Percentiles rank a stretch among this genome's conserved stretches.
Conservation (phyloP, 306 rosid genomes). For the Castanospermum australe region DNA sequence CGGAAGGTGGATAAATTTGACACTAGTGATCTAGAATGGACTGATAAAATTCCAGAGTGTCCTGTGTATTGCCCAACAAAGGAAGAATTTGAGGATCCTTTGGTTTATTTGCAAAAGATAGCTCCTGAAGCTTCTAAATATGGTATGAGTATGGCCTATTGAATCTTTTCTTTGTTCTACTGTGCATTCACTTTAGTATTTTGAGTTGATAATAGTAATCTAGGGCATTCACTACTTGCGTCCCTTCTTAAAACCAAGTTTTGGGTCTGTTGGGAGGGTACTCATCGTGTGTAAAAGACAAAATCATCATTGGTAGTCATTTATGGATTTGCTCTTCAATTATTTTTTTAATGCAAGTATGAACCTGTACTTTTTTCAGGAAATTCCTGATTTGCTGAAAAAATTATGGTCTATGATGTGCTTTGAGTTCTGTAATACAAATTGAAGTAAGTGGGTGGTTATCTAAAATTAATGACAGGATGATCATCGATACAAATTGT, state of each 20-base stretch:
- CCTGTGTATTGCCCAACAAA: slow-evolving; percentile 88
- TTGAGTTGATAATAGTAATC: neutral
- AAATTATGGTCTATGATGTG: slow-evolving; percentile 19
- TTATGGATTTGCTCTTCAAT: neutral
- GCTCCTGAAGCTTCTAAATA: slow-evolving; percentile 94
- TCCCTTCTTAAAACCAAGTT: neutral
- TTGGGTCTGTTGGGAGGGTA: neutral
- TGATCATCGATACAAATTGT: neutral
- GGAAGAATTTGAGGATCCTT: slow-evolving; percentile 94
- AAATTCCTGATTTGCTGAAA: slow-evolving; percentile 12
- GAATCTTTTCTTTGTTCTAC: neutral
- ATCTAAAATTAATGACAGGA: neutral
- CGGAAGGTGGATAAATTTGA: slow-evolving; percentile 85
- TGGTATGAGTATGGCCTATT: slow-evolving; percentile 61
- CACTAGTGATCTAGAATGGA: slow-evolving; percentile 86
- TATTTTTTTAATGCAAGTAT: neutral
- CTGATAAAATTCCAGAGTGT: slow-evolving; percentile 75
- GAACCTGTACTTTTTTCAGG: neutral
- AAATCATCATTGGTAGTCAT: neutral
- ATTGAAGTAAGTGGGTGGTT: neutral
- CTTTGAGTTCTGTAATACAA: neutral
- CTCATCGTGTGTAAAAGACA: neutral
- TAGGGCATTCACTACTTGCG: neutral
- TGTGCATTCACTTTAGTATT: neutral
- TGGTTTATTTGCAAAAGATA: slow-evolving; percentile 87